Percentiles rank a stretch among this genome's conserved stretches.
These are phyloP conservation scores for Colletotrichum tropicale DNA, from an alignment of 2,329 filamentous ascomycete species.

Conservation along the genomic window DNA sequence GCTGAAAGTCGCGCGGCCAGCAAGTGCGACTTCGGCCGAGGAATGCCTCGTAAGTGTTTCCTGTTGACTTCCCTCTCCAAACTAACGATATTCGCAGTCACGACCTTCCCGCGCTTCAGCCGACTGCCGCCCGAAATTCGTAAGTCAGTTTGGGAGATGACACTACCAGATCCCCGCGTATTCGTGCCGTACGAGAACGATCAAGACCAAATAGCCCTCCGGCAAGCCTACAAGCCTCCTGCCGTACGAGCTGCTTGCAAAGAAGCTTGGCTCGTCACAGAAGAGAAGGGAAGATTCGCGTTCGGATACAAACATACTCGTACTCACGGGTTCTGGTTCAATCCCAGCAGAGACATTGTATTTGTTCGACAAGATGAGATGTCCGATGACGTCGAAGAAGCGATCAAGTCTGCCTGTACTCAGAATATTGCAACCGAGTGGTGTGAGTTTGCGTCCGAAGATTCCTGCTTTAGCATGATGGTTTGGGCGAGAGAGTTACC, in stretches of 20 bases:
- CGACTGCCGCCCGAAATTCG: background rate
- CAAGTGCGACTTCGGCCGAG: background rate
- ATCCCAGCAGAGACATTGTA: background rate
- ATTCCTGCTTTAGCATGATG: no score
- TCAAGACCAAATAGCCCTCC: no score
- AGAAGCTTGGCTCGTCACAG: background rate
- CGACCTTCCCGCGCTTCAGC: background rate
- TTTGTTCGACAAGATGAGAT: background rate
- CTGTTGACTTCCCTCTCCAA: background rate
- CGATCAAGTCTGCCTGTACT: background rate
- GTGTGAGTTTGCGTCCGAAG: no score
- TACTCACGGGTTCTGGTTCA: background rate
- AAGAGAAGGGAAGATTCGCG: background rate
- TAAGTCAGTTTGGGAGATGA: background rate
- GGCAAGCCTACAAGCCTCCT: no score
- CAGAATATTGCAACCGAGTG: background rate
- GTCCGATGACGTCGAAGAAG: rapidly evolving
- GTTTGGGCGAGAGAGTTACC: no score
- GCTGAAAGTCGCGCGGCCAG: rapidly evolving
- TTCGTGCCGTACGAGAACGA: slow-evolving; percentile 26
- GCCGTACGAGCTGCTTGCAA: background rate
- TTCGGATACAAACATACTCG: background rate
- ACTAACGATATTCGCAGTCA: background rate
- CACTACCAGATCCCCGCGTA: background rate
- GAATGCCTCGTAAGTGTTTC: background rate